phyloP scores from a whole-genome alignment of 225 moss, liverwort and hornwort species.

The Ulota crispa region DNA sequence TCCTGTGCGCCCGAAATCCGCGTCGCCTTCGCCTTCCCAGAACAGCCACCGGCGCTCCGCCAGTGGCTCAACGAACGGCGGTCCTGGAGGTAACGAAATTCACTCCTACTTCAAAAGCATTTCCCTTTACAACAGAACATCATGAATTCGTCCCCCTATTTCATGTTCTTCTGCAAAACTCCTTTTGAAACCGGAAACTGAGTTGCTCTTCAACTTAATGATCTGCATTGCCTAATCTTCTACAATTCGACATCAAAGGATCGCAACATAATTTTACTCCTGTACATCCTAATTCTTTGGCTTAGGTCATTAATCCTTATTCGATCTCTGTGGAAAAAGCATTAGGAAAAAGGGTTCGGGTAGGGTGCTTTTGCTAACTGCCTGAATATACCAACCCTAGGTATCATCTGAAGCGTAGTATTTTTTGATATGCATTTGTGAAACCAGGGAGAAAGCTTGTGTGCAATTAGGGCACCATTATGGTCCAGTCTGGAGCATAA shows the following conservation, averaged over 20 bases:
- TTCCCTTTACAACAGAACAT: not conserved
- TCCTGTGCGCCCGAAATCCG: constrained; percentile 27
- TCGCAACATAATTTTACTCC: not conserved
- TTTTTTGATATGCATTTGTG: not conserved
- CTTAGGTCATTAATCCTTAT: not conserved
- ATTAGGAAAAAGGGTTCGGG: not conserved
- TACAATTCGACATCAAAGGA: not conserved
- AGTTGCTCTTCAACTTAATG: not conserved
- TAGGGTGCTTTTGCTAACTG: constrained; percentile 4
- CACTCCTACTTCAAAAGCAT: not conserved
- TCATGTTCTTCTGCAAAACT: not conserved
- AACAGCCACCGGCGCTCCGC: constrained; percentile 11
- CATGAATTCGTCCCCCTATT: not conserved
- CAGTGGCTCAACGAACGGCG: constrained; percentile 22
- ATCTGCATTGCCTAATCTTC: not conserved
- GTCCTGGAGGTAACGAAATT: constrained; percentile 12
- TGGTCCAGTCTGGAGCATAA: not conserved
- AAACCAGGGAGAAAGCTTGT: not conserved
- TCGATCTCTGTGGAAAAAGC: not conserved
- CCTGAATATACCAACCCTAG: not conserved
- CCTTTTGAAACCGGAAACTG: not conserved
- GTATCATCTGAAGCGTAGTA: not conserved
- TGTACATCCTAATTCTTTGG: not conserved
- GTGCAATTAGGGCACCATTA: not conserved
- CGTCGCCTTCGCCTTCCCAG: constrained; percentile 25